Evolutionary conservation across 768 basidiomycete genomes (phyloP).

Genomic region (Lyophyllum decastes): DNA sequence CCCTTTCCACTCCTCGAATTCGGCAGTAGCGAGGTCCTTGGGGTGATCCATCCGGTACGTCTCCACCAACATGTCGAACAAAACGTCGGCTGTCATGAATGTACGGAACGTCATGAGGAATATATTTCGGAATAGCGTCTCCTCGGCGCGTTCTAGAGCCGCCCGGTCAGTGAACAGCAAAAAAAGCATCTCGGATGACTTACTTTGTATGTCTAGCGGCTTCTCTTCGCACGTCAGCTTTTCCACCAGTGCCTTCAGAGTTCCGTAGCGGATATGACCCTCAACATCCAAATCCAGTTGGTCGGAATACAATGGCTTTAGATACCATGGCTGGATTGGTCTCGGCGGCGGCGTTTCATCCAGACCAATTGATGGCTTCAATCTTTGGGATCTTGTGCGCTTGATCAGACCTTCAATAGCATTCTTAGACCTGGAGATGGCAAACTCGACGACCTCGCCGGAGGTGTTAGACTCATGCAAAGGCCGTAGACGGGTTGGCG

Average conservation of each 20-base stretch:
- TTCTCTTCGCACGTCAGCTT: conserved; percentile 52
- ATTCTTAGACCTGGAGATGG: conserved; percentile 8
- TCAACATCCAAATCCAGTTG: conserved; percentile 68
- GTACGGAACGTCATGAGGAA: conserved; percentile 86
- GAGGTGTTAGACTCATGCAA: conserved; percentile 4
- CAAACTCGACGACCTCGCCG: background rate
- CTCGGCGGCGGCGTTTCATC: conserved; percentile 43
- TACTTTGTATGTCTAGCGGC: conserved; percentile 52
- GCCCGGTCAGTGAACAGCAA: background rate
- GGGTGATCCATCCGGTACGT: conserved; percentile 59
- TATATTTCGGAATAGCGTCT: conserved; percentile 47
- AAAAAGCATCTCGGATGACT: conserved; percentile 27
- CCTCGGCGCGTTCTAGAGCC: conserved; percentile 23
- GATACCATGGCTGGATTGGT: conserved; percentile 53
- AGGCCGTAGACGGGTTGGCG: conserved; percentile 21
- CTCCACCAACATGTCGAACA: conserved; percentile 70
- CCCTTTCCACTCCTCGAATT: conserved; percentile 68
- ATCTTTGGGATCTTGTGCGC: conserved; percentile 32
- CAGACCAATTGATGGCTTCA: conserved; percentile 36
- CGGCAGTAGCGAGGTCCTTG: conserved; percentile 46
- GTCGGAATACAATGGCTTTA: conserved; percentile 58
- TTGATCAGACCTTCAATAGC: conserved; percentile 17
- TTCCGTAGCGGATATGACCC: conserved; percentile 68
- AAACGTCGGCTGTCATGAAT: conserved; percentile 66
- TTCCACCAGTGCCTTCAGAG: conserved; percentile 72